Conservation (phyloP, 345 rosid genomes). For the Lumnitzera racemosa region DNA sequence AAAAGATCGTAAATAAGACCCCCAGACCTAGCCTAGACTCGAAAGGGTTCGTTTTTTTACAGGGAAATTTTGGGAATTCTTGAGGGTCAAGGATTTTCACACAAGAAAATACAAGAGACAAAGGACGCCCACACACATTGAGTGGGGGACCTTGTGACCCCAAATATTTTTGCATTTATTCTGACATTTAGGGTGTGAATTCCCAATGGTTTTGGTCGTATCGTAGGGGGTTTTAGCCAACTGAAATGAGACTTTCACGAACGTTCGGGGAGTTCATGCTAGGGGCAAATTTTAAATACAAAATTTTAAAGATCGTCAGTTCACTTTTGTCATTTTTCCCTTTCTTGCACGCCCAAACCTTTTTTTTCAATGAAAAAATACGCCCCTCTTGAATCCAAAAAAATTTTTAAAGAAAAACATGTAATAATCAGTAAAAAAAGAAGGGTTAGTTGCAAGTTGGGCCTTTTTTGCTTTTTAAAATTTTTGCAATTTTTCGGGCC, state of each 20-base stretch:
- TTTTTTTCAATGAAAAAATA: too few species aligned
- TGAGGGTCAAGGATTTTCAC: conserved; percentile 18
- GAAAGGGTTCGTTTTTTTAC: neutral
- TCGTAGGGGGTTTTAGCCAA: conserved; percentile 13
- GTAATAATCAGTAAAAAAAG: too few species aligned
- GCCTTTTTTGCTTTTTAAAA: too few species aligned
- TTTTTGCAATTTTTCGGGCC: too few species aligned
- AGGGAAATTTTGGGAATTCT: conserved; percentile 15
- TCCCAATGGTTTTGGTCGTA: conserved; percentile 36
- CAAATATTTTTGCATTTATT: conserved; percentile 24
- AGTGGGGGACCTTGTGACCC: conserved; percentile 50
- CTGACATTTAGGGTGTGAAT: conserved; percentile 29
- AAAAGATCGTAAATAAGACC: neutral
- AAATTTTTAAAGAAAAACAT: too few species aligned
- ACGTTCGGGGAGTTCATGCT: conserved; percentile 7
- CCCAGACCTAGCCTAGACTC: neutral
- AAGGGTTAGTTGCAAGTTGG: too few species aligned
- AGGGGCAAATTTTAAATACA: conserved; percentile 7
- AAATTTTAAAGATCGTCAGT: conserved; percentile 27
- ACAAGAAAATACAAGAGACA: conserved; percentile 45
- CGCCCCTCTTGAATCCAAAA: too few species aligned
- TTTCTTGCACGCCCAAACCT: conserved; percentile 19
- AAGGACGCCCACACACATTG: conserved; percentile 55
- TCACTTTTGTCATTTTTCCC: conserved; percentile 17
- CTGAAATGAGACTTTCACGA: conserved; percentile 24